Evolutionary conservation across 2,329 filamentous ascomycete genomes (phyloP).

Genomic region (Diatrype stigma): DNA sequence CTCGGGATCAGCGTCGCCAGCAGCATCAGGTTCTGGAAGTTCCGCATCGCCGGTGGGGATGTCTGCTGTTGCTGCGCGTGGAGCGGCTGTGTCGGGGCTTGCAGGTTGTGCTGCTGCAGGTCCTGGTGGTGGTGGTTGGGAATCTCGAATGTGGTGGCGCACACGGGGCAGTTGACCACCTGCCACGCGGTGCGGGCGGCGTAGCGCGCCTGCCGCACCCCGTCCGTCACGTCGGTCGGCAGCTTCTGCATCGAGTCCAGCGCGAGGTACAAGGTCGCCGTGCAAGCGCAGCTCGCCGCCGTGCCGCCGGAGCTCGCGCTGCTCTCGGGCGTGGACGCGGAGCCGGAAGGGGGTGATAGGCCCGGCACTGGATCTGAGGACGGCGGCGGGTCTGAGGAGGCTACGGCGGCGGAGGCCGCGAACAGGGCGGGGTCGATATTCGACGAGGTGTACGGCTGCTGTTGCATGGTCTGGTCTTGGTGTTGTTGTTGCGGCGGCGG

Average conservation of each 20-base stretch:
- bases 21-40: slow-evolving; percentile 57
- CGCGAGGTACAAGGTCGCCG: slow-evolving; percentile 45
- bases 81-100: slow-evolving; percentile 7
- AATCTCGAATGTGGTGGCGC: slow-evolving; percentile 37
- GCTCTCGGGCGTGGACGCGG: slow-evolving; percentile 14
- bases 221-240: slow-evolving; percentile 40
- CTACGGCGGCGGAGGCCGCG: slow-evolving; percentile 1
- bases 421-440: slow-evolving; percentile 27
- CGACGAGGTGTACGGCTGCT: slow-evolving; percentile 13
- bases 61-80: slow-evolving; percentile 40
- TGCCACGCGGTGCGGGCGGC: slow-evolving; percentile 47
- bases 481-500: neutral
- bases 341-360: slow-evolving; percentile 19
- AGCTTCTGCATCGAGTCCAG: slow-evolving; percentile 46
- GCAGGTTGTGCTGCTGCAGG: neutral
- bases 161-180: slow-evolving; percentile 47
- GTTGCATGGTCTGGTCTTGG: too few relatives aligned
- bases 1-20: slow-evolving; percentile 54
- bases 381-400: slow-evolving; percentile 5
- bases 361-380: slow-evolving; percentile 18
- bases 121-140: neutral
- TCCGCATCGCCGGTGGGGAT: too few relatives aligned
- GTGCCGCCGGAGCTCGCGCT: slow-evolving; percentile 3
- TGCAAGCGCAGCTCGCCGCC: slow-evolving; percentile 38
- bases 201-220: slow-evolving; percentile 44